Evolutionary conservation across 2,329 filamentous ascomycete genomes (phyloP).

Genomic region (Venturia oleaginea): DNA sequence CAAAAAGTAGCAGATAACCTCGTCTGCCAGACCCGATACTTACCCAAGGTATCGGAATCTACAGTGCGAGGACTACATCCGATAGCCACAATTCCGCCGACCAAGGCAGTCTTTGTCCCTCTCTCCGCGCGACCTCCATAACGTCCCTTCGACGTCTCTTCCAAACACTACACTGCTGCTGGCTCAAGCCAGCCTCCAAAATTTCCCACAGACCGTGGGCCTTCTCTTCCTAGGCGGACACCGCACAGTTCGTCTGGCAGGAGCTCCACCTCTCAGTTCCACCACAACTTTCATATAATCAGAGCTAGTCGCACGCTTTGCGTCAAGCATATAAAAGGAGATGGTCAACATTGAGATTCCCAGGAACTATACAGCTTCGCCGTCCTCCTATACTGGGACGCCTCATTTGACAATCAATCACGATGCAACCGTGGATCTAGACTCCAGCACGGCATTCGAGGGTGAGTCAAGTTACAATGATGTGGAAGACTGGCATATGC

Average conservation of each 20-base stretch:
- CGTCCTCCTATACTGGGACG: conserved; percentile 65
- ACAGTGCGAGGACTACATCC: conserved; percentile 50
- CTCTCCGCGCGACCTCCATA: conserved; percentile 86
- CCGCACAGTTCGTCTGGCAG: conserved; percentile 96
- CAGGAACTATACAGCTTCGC: conserved; percentile 72
- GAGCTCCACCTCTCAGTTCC: conserved; percentile 51
- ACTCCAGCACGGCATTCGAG: conserved; percentile 95
- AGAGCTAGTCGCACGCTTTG: background rate
- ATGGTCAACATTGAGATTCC: conserved; percentile 82
- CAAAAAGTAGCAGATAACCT: conserved; percentile 50
- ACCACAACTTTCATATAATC: background rate
- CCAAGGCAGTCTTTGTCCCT: conserved; percentile 71
- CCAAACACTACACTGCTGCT: conserved; percentile 54
- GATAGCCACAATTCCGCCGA: conserved; percentile 79
- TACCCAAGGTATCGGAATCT: conserved; percentile 73
- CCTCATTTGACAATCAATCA: conserved; percentile 95
- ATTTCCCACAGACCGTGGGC: conserved; percentile 61
- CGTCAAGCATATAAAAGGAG: conserved; percentile 34
- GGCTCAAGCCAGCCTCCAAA: conserved; percentile 73
- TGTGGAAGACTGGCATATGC: background rate
- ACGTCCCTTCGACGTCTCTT: conserved; percentile 55
- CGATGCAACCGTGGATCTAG: conserved; percentile 83
- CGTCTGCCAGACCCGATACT: conserved; percentile 82
- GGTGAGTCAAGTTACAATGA: conserved; percentile 41
- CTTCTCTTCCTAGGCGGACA: conserved; percentile 94